Conservation (phyloP, 345 rosid species). For the Litchi chinensis region DNA sequence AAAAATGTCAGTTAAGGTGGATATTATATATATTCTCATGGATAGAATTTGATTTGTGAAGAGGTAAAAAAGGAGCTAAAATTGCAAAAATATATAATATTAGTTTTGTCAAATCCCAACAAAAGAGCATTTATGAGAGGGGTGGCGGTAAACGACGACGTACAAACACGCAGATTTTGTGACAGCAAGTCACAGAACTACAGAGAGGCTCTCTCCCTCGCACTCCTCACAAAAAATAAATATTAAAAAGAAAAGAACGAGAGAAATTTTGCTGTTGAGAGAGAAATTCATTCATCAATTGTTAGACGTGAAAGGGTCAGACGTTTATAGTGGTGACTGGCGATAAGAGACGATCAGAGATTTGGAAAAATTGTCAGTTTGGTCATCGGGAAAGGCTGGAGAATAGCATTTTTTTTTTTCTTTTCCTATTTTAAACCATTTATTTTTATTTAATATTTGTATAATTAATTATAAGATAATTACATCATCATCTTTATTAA, state of each 20-base stretch:
- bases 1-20: slow-evolving; percentile 1
- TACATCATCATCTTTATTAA: too few species aligned
- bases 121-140: slow-evolving; percentile 26
- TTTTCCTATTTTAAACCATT: too few species aligned
- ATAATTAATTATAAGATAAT: too few species aligned
- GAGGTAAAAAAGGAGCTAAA: slow-evolving; percentile 27
- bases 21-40: background rate
- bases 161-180: slow-evolving; percentile 44
- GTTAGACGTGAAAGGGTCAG: slow-evolving; percentile 35
- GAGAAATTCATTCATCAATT: slow-evolving; percentile 34
- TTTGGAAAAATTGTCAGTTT: slow-evolving; percentile 38
- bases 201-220: slow-evolving; percentile 8
- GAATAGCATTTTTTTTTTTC: slow-evolving; percentile 8
- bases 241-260: slow-evolving; percentile 5
- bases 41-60: slow-evolving; percentile 10
- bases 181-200: slow-evolving; percentile 28
- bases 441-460: too few species aligned
- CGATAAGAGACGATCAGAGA: slow-evolving; percentile 14
- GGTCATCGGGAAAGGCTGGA: slow-evolving; percentile 46
- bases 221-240: background rate
- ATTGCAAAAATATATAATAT: slow-evolving; percentile 2
- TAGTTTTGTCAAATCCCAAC: slow-evolving; percentile 22
- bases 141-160: slow-evolving; percentile 41
- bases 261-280: background rate
- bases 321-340: background rate